A percentile compares a stretch with the other conserved stretches of the same genome.
Evolutionary conservation across 495 filamentous ascomycete species (phyloP).

Genomic region (Aspergillus heteromorphus): DNA sequence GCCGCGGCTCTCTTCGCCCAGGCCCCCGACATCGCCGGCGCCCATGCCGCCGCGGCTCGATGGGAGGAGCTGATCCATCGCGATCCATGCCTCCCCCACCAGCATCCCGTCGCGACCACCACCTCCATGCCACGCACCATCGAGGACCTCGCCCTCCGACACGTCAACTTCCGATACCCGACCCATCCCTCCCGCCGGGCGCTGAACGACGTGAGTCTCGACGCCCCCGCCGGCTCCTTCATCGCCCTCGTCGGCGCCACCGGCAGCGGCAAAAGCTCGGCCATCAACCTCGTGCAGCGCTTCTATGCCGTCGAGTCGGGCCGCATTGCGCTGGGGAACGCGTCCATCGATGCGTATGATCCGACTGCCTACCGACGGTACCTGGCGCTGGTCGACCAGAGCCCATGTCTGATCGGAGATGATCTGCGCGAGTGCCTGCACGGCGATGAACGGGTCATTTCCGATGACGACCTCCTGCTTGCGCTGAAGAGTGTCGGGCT

Average conservation of each 20-base stretch:
- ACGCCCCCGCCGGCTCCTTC: constrained; percentile 43
- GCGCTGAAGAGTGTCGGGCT: constrained; percentile 4
- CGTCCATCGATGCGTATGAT: constrained; percentile 41
- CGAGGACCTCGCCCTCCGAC: constrained; percentile 1
- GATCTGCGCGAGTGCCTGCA: constrained; percentile 10
- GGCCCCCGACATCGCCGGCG: constrained; percentile 42
- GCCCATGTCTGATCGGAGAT: constrained; percentile 28
- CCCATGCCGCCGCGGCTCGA: constrained; percentile 15
- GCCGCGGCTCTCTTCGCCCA: constrained; percentile 43
- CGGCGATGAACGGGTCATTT: constrained; percentile 3
- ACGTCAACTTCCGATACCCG: constrained; percentile 9
- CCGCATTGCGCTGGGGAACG: constrained; percentile 44
- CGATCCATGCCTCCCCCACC: background rate
- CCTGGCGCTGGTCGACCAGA: constrained; percentile 56
- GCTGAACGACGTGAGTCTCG: constrained; percentile 3
- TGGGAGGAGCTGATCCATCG: background rate
- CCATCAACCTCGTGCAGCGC: constrained; percentile 41
- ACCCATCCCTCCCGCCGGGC: background rate
- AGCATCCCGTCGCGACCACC: background rate
- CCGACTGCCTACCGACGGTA: constrained; percentile 38
- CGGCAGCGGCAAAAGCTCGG: constrained; percentile 54
- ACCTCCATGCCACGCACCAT: background rate
- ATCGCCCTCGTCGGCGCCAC: constrained; percentile 44
- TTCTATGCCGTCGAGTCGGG: constrained; percentile 52
- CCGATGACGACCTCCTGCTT: constrained; percentile 8